Base-by-base conservation (phyloP, 805 yeast genomes). In the Saccharomyces mikatae region DNA sequence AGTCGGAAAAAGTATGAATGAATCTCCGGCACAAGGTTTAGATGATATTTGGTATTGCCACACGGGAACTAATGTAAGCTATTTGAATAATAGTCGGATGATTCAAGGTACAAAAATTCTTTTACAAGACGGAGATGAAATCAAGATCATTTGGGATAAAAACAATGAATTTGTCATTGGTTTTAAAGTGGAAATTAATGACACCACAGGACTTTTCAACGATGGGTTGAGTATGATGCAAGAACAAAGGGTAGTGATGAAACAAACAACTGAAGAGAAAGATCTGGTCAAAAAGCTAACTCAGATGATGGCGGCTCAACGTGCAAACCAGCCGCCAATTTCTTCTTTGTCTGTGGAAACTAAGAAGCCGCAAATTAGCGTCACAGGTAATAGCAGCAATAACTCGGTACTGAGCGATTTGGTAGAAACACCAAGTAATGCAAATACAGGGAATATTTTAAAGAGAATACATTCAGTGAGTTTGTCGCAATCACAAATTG, bases 1-100 rank as follows among this genome's bases (percentile, higher is more conserved):
- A 0, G 78, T 81, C 3, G 78, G 79, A 13, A 73, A 75, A 30
- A 75, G 82, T 31, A 76, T 84, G 3, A 80, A 74, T 63, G 89
- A 84, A 60, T 80, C 86, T 9, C 89, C 91, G 0, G 90, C 89
- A 0, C 85, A 81, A 69, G 84, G 85, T 55, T 70, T 83, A 6
- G 87, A 84, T 54, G 90, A 84, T 64, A 75, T 87, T 14, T 89
- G 96, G 95, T 72, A 91, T 30, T 70, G 87, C 49, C 96, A 90
- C 60, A 80, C 76, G 57, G 86, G 94, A 54, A 81, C 95, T 0
- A 91, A 90, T 68, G 85, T 88, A 1, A 87, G 96, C 65, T 80
- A 75, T 61, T 78, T 91, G 6, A 87, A 89, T 62, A 79, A 79
- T 6, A 68, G 71, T 6, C 76, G 76, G 50, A 65, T 88, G 48